Percentiles rank a stretch among this genome's conserved stretches.
Conservation (phyloP, 23 red algal species). For the Chondrus crispus region DNA sequence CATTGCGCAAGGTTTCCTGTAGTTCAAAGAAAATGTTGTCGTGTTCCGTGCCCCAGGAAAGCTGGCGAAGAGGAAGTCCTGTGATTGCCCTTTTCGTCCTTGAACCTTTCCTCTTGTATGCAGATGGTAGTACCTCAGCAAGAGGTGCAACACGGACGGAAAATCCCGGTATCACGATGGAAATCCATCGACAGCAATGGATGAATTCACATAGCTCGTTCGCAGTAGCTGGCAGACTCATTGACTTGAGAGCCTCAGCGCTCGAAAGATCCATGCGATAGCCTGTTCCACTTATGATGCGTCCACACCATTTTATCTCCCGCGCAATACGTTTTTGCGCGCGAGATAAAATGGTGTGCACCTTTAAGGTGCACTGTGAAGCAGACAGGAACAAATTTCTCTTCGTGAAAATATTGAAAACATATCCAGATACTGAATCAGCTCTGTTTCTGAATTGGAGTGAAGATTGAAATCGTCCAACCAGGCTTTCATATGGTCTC, state of each 20-base stretch:
- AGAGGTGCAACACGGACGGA: background rate
- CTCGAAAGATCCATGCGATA: background rate
- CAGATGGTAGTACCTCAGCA: background rate
- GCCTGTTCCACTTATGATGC: background rate
- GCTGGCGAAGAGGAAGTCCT: background rate
- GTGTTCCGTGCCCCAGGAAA: slow-evolving; percentile 18
- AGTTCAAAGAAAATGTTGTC: background rate
- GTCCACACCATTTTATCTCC: slow-evolving; percentile 13
- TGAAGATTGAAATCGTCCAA: background rate
- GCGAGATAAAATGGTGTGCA: too few species aligned
- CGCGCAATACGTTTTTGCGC: too few species aligned
- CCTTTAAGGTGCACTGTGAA: background rate
- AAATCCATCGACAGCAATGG: background rate
- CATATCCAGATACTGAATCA: background rate
- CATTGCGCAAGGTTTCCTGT: background rate
- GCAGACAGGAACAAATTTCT: background rate
- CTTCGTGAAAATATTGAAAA: background rate
- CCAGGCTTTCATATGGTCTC: background rate
- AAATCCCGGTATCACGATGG: background rate
- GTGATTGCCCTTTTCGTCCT: background rate
- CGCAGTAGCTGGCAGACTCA: background rate
- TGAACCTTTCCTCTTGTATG: background rate
- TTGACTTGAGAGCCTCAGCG: background rate
- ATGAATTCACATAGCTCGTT: background rate
- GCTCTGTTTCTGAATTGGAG: background rate